Percentiles rank a stretch among this genome's conserved stretches.
Evolutionary conservation across 352 stramenopile genomes (phyloP).

Genomic region (Phytophthora sp.): DNA sequence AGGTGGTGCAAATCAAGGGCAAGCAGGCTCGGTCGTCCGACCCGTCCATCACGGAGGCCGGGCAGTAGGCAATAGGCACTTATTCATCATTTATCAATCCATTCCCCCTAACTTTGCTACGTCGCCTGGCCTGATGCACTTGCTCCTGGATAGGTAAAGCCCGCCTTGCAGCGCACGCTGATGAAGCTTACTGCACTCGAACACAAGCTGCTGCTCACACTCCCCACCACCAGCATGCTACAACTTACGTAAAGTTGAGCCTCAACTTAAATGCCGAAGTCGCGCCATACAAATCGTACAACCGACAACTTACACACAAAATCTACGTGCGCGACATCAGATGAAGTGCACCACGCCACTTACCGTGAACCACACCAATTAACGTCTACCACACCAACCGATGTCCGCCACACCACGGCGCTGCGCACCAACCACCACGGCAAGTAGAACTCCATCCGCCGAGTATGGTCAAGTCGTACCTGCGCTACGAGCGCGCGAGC

Average conservation of each 20-base stretch:
- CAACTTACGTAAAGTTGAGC: too few species aligned
- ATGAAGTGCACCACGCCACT: too few species aligned
- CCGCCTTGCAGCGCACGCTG: too few species aligned
- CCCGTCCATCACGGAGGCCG: neutral
- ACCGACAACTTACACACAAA: too few species aligned
- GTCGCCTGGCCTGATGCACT: too few species aligned
- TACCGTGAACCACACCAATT: too few species aligned
- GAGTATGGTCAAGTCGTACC: slow-evolving; percentile 92
- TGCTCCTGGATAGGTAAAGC: too few species aligned
- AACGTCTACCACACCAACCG: too few species aligned
- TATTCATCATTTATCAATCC: slow-evolving; percentile 26
- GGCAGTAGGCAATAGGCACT: neutral
- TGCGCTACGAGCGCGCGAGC: slow-evolving; percentile 90
- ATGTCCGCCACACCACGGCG: neutral
- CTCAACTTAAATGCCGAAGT: too few species aligned
- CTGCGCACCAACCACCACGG: neutral
- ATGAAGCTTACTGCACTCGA: too few species aligned
- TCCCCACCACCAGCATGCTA: neutral
- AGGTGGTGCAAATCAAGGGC: slow-evolving; percentile 40
- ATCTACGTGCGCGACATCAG: too few species aligned
- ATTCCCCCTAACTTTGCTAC: neutral
- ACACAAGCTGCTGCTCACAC: slow-evolving; percentile 1
- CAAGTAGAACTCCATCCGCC: neutral
- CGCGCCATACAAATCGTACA: too few species aligned
- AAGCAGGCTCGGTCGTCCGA: slow-evolving; percentile 19